A percentile compares a stretch with the other conserved stretches of the same genome.
Evolutionary conservation across 345 rosid species (phyloP).

Genomic region (Brassica juncea): DNA sequence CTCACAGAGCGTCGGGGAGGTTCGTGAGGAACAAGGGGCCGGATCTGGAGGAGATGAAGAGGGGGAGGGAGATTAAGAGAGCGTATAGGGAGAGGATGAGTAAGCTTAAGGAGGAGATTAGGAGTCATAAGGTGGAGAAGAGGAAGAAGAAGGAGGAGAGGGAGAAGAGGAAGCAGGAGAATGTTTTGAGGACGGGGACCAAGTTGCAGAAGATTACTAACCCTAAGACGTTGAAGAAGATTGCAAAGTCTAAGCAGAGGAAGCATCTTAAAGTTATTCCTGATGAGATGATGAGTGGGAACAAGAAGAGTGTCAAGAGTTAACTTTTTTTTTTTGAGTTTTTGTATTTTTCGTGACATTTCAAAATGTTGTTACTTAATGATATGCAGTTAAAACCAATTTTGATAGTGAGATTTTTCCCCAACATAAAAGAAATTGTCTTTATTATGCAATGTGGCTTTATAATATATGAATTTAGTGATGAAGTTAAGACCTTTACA

Average conservation of each 20-base stretch:
- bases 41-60: slow-evolving; percentile 60
- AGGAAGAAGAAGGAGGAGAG: slow-evolving; percentile 80
- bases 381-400: too few species aligned
- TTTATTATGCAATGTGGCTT: too few species aligned
- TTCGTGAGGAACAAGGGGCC: slow-evolving; percentile 59
- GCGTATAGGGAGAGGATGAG: slow-evolving; percentile 74
- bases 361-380: slow-evolving; percentile 1
- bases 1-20: slow-evolving; percentile 71
- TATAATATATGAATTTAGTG: too few species aligned
- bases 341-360: slow-evolving; percentile 1
- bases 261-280: slow-evolving; percentile 76
- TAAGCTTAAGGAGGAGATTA: slow-evolving; percentile 84
- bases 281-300: slow-evolving; percentile 50
- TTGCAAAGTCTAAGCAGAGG: slow-evolving; percentile 71
- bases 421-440: too few species aligned
- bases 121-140: slow-evolving; percentile 79
- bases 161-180: slow-evolving; percentile 88
- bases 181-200: slow-evolving; percentile 71
- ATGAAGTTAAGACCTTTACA: neutral
- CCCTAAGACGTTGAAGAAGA: slow-evolving; percentile 83
- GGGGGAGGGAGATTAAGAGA: slow-evolving; percentile 70
- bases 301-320: slow-evolving; percentile 5
- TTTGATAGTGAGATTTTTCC: too few species aligned
- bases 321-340: neutral
- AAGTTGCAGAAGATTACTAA: slow-evolving; percentile 80